Percentiles rank a stretch among this genome's conserved stretches.
Evolutionary conservation across 495 filamentous ascomycete genomes (phyloP).

Genomic region (Trichoderma parareesei): DNA sequence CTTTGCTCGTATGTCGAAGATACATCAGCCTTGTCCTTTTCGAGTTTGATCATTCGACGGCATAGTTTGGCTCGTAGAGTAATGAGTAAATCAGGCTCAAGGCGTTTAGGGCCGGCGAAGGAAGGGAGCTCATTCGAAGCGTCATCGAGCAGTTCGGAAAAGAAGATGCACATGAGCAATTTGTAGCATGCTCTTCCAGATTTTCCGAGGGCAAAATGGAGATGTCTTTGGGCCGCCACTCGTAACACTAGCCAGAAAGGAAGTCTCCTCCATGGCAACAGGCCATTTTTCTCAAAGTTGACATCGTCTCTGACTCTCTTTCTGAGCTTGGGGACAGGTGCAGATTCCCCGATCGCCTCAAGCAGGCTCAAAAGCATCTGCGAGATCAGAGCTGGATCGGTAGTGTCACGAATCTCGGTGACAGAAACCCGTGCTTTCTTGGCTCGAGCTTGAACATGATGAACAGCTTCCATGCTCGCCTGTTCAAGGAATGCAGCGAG

Average conservation of each 20-base stretch:
- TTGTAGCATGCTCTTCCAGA: slow-evolving; percentile 45
- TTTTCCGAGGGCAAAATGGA: slow-evolving; percentile 36
- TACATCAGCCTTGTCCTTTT: slow-evolving; percentile 26
- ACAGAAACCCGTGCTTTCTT: slow-evolving; percentile 40
- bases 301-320: slow-evolving; percentile 58
- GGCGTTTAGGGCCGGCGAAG: slow-evolving; percentile 9
- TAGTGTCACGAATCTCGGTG: slow-evolving; percentile 47
- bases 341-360: slow-evolving; percentile 38
- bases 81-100: slow-evolving; percentile 11
- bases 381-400: slow-evolving; percentile 43
- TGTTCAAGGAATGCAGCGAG: slow-evolving; percentile 50
- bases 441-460: slow-evolving; percentile 40
- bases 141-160: slow-evolving; percentile 33
- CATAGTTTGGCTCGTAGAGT: slow-evolving; percentile 49
- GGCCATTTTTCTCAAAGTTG: slow-evolving; percentile 28
- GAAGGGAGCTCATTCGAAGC: slow-evolving; percentile 22
- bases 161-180: slow-evolving; percentile 38
- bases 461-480: slow-evolving; percentile 47
- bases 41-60: slow-evolving; percentile 53
- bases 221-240: slow-evolving; percentile 42
- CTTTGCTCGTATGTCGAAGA: background rate
- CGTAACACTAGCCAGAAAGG: slow-evolving; percentile 54
- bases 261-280: slow-evolving; percentile 48
- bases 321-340: slow-evolving; percentile 27
- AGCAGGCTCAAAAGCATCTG: slow-evolving; percentile 50